These are phyloP conservation scores for Tetraselmis chui DNA, from an alignment of 139 green algal genomes.

Conservation along the genomic window DNA sequence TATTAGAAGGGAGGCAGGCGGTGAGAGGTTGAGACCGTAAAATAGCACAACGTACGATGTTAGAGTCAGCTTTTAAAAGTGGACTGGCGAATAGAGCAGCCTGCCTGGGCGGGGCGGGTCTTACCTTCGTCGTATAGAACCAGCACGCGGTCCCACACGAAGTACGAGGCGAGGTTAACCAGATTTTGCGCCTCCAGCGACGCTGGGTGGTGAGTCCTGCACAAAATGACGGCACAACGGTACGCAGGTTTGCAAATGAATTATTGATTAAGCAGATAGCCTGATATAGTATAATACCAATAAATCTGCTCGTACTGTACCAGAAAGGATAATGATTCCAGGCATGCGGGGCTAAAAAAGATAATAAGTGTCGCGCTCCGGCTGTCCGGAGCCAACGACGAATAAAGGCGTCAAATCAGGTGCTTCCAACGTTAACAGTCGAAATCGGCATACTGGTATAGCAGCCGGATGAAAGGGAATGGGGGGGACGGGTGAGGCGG, in stretches of 20 bases:
- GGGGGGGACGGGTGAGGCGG: not conserved
- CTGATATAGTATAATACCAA: not conserved
- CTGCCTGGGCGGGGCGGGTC: too few species aligned
- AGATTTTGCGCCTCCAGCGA: not conserved
- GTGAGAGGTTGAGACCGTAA: not conserved
- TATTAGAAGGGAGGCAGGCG: not conserved
- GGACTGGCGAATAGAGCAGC: too few species aligned
- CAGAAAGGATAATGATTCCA: too few species aligned
- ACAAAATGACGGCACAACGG: too few species aligned
- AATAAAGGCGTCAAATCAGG: too few species aligned
- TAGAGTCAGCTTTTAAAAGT: not conserved
- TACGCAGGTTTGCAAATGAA: too few species aligned
- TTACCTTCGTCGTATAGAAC: not conserved
- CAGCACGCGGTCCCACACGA: not conserved
- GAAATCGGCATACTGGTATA: not conserved
- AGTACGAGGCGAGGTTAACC: not conserved
- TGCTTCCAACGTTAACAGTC: too few species aligned
- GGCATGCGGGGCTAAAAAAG: too few species aligned
- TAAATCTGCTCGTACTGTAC: too few species aligned
- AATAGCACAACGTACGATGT: not conserved
- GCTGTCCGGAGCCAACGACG: not conserved
- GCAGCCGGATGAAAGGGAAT: not conserved
- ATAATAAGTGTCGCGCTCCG: too few species aligned
- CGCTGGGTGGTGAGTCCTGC: not conserved
- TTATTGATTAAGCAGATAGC: not conserved